A percentile compares a stretch with the other conserved stretches of the same genome.
These are phyloP conservation scores for Aureobasidium melanogenum DNA, from an alignment of 2,329 filamentous ascomycete species.

Conservation along the genomic window DNA sequence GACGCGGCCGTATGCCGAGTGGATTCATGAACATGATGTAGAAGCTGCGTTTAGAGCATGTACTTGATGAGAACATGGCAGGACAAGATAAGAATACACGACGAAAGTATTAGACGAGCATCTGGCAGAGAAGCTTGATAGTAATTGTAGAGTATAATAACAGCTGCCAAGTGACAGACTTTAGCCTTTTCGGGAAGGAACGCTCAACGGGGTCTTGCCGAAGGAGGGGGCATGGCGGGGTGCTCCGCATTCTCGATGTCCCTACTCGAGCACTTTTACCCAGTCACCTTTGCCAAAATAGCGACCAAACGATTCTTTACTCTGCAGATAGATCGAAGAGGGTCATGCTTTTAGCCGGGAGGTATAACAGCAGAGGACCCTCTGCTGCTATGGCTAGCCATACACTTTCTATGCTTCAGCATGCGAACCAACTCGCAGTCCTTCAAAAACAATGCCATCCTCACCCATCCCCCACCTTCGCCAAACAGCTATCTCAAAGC, in stretches of 20 bases:
- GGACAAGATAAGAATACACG: too few species aligned
- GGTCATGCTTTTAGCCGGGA: background rate
- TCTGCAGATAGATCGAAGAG: background rate
- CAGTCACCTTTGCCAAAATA: background rate
- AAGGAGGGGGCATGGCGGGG: background rate
- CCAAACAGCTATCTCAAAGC: constrained; percentile 18
- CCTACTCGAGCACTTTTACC: too few species aligned
- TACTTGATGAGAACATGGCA: background rate
- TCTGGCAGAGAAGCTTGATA: too few species aligned
- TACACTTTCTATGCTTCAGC: background rate
- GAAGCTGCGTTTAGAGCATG: constrained; percentile 1
- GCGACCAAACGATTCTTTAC: background rate
- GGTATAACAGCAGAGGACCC: background rate
- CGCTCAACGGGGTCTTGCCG: background rate
- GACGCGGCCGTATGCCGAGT: constrained; percentile 17
- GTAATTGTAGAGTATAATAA: background rate
- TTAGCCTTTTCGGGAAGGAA: background rate
- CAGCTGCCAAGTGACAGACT: background rate
- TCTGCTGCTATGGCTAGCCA: background rate
- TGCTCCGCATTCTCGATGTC: background rate
- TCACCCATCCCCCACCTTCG: constrained; percentile 14
- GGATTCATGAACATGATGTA: constrained; percentile 25
- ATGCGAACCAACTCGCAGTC: background rate
- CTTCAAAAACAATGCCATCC: background rate
- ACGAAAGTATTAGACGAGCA: too few species aligned